Percentiles rank a stretch among this genome's conserved stretches.
phyloP scores from a whole-genome alignment of 768 basidiomycete species.

The Dacryopinax primogenitus region DNA sequence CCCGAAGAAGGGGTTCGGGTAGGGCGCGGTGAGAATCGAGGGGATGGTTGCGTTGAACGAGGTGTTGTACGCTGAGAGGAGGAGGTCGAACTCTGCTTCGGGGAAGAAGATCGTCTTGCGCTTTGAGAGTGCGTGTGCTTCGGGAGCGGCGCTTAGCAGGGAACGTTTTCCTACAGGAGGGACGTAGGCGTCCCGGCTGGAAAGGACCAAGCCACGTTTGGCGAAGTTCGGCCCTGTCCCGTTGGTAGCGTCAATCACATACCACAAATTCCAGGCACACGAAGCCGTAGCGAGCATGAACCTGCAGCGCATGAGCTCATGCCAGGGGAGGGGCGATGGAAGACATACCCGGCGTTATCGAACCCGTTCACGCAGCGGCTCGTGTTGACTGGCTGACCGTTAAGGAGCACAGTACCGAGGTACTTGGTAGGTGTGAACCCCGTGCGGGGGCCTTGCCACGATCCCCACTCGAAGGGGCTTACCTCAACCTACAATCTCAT shows the following conservation, averaged over 20 bases:
- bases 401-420: conserved; percentile 30
- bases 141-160: not conserved
- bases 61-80: not conserved
- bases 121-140: not conserved
- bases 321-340: not conserved
- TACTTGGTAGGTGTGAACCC: conserved; percentile 38
- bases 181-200: not conserved
- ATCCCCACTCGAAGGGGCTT: conserved; percentile 31
- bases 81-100: not conserved
- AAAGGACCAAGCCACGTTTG: not conserved
- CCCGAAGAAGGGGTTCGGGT: not conserved
- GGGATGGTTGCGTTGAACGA: not conserved
- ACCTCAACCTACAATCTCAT: not conserved
- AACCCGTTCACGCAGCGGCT: conserved; percentile 27
- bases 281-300: not conserved
- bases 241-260: not conserved
- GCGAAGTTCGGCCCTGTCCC: not conserved
- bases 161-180: not conserved
- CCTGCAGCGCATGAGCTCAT: not conserved
- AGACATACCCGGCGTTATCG: conserved; percentile 23
- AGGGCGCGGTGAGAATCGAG: not conserved
- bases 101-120: not conserved
- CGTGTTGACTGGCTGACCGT: conserved; percentile 24
- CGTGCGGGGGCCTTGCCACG: conserved; percentile 33
- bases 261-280: not conserved